Conservation (phyloP, 202 grass and related monocot genomes). For the Setaria italica region DNA sequence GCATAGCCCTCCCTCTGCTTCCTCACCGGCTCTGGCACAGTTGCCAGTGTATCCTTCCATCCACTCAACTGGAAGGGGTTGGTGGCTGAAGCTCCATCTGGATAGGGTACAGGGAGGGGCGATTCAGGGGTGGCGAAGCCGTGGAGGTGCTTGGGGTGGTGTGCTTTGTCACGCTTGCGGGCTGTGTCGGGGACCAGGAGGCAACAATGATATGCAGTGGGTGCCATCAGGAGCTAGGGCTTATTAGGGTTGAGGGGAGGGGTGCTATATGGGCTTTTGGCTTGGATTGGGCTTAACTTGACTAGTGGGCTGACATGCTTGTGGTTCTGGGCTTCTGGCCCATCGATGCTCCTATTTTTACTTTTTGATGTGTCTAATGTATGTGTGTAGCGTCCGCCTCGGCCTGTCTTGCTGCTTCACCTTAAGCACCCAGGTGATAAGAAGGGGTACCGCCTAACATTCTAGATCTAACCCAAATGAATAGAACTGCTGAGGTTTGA, state of each 20-base stretch:
- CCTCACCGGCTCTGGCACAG: too few relatives aligned
- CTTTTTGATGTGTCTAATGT: background rate
- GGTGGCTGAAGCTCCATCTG: background rate
- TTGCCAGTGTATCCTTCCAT: too few relatives aligned
- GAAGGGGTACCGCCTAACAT: background rate
- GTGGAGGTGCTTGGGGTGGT: background rate
- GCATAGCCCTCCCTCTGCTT: background rate
- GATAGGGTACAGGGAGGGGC: background rate
- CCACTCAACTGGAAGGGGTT: background rate
- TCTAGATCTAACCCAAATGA: background rate
- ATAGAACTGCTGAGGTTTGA: constrained; percentile 4
- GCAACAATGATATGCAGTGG: background rate
- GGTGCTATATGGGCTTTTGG: background rate
- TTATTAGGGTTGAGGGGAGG: background rate
- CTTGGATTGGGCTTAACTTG: background rate
- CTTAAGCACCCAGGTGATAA: background rate
- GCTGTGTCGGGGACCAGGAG: background rate
- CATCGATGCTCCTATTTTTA: background rate
- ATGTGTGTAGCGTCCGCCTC: background rate
- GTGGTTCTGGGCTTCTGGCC: background rate
- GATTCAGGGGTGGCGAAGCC: background rate
- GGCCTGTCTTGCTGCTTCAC: background rate
- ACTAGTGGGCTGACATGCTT: background rate
- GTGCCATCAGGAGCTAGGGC: too few relatives aligned
- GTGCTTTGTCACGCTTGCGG: background rate